Evolutionary conservation across 176 grass and related monocot genomes (phyloP), one percentile per base, ranked within the genome.

Genomic region (Cocos nucifera): DNA sequence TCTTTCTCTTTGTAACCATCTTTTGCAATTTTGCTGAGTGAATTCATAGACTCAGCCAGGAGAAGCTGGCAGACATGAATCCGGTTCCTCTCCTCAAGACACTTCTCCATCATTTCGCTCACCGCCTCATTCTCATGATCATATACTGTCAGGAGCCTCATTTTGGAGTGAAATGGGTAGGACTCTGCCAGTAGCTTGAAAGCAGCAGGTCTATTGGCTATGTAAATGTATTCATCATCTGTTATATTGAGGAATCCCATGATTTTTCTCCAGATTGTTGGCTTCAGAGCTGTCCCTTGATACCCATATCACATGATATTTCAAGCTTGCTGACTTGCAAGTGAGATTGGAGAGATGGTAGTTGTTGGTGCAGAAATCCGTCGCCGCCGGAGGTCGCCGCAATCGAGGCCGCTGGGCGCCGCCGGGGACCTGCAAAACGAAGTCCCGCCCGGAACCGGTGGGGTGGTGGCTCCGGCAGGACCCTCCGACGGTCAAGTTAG

Each of bases 111-210:
- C 79, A 95, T 89, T 17, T 82, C 73, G 0, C n/a, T 59, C 14
- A 75, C 73, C 0, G 82, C 82, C 79, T 95, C 90, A 22, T 86
- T 89, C 77, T 95, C 79, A 57, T 89, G 83, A 64, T 95, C 86
- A 75, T 86, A 95, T 20, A 81, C 86, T 22, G 82, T 54, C 12
- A 95, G 70, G 4, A 95, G 70, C 59, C 79, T 80, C 26, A 62
- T 80, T 10, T 81, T 23, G 23, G 23, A 23, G 14, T 75, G 61
- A 76, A 95, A 89, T 16, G 85, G 49, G 63, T 95, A 95, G 29
- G 90, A 83, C 56, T 95, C 90, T 2, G 86, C 90, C 22, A 95
- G 66, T 50, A 95, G 75, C 15, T 79, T 84, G 83, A 89, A 95
- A 14, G 90, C 90, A 14, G 90, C 86, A 8, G 66, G 86, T 74